Percentiles rank a stretch among this genome's conserved stretches.
phyloP scores from a whole-genome alignment of 2,329 filamentous ascomycete genomes.

The Colletotrichum gigasporum region DNA sequence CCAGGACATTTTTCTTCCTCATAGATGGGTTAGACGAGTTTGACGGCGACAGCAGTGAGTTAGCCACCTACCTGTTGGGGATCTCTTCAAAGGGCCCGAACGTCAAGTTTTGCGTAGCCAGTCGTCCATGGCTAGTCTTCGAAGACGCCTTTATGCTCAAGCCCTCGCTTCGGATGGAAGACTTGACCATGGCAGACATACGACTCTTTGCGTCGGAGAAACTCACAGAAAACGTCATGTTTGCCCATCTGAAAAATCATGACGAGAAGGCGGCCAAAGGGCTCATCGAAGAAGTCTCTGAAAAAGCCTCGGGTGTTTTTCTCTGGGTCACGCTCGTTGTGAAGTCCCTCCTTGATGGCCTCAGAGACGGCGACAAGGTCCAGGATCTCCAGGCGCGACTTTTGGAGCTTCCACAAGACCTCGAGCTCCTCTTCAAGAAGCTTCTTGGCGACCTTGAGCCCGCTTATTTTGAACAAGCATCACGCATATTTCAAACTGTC shows the following conservation, averaged over 20 bases:
- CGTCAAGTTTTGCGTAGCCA: conserved; percentile 43
- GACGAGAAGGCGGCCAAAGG: not conserved
- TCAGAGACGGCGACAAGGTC: conserved; percentile 16
- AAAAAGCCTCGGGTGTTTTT: conserved; percentile 33
- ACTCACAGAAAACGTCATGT: not conserved
- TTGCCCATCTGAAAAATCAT: not conserved
- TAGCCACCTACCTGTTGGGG: conserved; percentile 11
- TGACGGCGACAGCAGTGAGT: conserved; percentile 17
- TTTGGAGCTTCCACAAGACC: conserved; percentile 23
- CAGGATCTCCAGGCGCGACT: conserved; percentile 20
- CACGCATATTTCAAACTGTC: not conserved
- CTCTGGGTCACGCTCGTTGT: conserved; percentile 34
- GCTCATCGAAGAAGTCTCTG: conserved; percentile 20
- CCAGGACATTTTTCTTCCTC: conserved; percentile 31
- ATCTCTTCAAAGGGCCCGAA: not conserved
- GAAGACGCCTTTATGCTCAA: conserved; percentile 23
- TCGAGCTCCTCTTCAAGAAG: conserved; percentile 26
- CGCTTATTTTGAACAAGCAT: not conserved
- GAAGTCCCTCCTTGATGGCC: conserved; percentile 22
- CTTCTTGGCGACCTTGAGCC: conserved; percentile 20
- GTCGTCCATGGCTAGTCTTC: conserved; percentile 39
- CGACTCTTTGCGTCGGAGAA: conserved; percentile 3
- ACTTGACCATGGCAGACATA: conserved; percentile 33
- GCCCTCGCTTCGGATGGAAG: conserved; percentile 27
- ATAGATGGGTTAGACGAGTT: conserved; percentile 40